Conservation (phyloP, 202 grass and related monocot species). For the Musa balbisiana region DNA sequence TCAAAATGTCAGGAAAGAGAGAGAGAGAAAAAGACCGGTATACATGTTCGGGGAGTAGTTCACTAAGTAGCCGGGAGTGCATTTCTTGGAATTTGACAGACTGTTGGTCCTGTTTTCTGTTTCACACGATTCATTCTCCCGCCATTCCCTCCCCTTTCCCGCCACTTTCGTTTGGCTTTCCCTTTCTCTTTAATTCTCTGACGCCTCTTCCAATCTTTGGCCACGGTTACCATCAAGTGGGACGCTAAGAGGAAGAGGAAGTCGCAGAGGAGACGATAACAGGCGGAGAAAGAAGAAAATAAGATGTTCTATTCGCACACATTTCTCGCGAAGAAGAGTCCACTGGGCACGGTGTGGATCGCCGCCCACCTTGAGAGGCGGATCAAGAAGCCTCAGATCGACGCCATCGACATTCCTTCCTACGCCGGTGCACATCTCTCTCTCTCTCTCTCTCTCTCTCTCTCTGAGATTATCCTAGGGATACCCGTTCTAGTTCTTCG, state of each 20-base stretch:
- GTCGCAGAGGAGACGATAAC: not conserved
- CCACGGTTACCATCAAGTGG: too few relatives aligned
- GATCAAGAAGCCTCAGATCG: conserved; percentile 84
- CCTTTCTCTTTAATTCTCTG: too few relatives aligned
- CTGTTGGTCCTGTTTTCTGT: too few relatives aligned
- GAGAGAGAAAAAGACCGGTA: too few relatives aligned
- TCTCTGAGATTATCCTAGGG: not conserved
- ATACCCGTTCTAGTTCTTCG: not conserved
- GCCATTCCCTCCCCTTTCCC: too few relatives aligned
- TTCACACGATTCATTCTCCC: too few relatives aligned
- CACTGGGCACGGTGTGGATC: conserved; percentile 71
- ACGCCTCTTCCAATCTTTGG: too few relatives aligned
- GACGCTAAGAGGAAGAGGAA: not conserved
- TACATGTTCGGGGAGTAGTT: too few relatives aligned
- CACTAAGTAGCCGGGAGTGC: too few relatives aligned
- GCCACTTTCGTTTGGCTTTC: too few relatives aligned
- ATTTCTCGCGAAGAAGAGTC: conserved; percentile 63
- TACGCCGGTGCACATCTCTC: conserved; percentile 38
- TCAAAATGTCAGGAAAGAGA: too few relatives aligned
- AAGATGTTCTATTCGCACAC: conserved; percentile 90
- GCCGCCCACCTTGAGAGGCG: conserved; percentile 87
- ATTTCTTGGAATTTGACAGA: too few relatives aligned
- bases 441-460: not conserved
- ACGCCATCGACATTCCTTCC: conserved; percentile 58
- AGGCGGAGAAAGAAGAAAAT: not conserved